phyloP scores from a whole-genome alignment of 2,329 filamentous ascomycete genomes.

The Rachicladosporium sp. region DNA sequence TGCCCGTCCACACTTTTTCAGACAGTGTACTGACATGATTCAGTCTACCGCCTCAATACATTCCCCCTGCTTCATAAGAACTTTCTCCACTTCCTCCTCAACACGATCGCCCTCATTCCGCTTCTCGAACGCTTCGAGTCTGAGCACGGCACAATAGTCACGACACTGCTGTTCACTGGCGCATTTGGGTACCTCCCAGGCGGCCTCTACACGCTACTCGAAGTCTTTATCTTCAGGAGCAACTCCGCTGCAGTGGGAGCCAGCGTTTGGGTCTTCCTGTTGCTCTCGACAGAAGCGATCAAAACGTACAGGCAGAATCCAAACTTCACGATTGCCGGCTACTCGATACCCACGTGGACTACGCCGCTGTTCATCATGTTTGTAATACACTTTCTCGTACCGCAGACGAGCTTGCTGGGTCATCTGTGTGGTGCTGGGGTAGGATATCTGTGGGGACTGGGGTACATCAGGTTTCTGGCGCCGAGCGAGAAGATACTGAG shows the following conservation, averaged over 20 bases:
- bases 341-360: conserved; percentile 81
- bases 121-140: conserved; percentile 86
- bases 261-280: conserved; percentile 85
- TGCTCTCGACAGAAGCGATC: conserved; percentile 74
- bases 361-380: conserved; percentile 69
- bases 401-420: conserved; percentile 71
- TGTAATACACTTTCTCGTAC: conserved; percentile 63
- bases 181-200: conserved; percentile 56
- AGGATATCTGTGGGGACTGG: conserved; percentile 79
- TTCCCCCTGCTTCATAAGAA: conserved; percentile 78
- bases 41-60: conserved; percentile 87
- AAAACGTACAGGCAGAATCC: conserved; percentile 76
- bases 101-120: conserved; percentile 70
- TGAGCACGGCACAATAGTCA: conserved; percentile 81
- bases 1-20: not conserved
- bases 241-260: conserved; percentile 71
- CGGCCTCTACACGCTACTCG: conserved; percentile 64
- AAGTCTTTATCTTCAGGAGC: conserved; percentile 56
- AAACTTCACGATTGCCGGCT: conserved; percentile 51
- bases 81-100: conserved; percentile 68
- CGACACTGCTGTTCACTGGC: conserved; percentile 78
- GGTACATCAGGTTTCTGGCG: conserved; percentile 78
- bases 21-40: conserved; percentile 1
- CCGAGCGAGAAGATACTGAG: conserved; percentile 79
- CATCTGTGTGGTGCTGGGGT: conserved; percentile 74